Evolutionary conservation across 768 basidiomycete genomes (phyloP), one percentile per base, ranked within the genome.

Genomic region (Mycena haematopus): DNA sequence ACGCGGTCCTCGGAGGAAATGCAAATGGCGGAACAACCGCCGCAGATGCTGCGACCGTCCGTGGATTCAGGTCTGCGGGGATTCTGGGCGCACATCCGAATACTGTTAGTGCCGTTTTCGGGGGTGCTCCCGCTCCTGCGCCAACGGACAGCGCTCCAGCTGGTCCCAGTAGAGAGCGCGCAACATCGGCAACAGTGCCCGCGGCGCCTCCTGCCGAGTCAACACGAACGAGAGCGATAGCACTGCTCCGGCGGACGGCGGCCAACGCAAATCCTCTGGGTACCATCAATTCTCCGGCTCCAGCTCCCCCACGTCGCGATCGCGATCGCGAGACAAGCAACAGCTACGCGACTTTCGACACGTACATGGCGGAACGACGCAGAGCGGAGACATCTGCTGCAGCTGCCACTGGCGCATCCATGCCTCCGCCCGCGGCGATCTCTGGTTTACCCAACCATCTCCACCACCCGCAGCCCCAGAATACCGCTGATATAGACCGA

Each of bases 401-500:
- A 27, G 57, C 46, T 54, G 49, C 58, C 22, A 14, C 57, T 2
- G 27, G 21, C n/a, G 38, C 52, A 14, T 52, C 61, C 5, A 21
- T 42, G 35, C 9, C 50, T 25, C 25, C 52, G 19, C 52, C 63
- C 49, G 35, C 31, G 21, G 24, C 27, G 15, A 17, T 42, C 29
- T 51, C 52, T 14, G 56, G 50, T 13, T 21, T 54, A 8, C 50
- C 33, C 27, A 58, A 53, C 45, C 40, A 58, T 49, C 58, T 60
- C 36, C 64, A 61, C 31, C 56, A 62, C 60, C 60, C 65, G 10
- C 65, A 65, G 27, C 65, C 65, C 5, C 65, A 65, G 55, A 65
- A 65, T 24, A 55, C 63, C 6, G 63, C 58, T 35, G 54, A 65
- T 11, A 65, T 65, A 33, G 63, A 65, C n/a, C 63, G 58, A 9